Evolutionary conservation across 208 protist species (phyloP), one percentile per base, ranked within the genome.

Genomic region (Polymyxa betae): DNA sequence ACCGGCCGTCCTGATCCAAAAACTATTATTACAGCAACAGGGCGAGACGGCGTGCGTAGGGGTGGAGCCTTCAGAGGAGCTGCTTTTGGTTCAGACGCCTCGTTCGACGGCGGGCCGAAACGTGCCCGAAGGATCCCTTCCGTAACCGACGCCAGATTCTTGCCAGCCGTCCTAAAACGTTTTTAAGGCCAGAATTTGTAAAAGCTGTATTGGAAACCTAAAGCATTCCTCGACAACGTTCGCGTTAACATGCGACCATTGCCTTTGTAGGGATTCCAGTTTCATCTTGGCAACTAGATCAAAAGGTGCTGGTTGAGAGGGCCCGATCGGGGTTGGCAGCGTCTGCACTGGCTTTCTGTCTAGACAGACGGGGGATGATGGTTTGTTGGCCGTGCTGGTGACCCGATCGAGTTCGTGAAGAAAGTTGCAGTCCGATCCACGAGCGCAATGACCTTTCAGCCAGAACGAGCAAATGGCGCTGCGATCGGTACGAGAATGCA

Each of bases 211-310:
- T 5, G 24, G 5, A 60, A 29, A 60, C 49, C 49, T 35, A n/a
- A 82, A 82, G n/a, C n/a, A 82, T 40, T 82, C 72, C 72, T 82
- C 72, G 72, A 82, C 40, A 43, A 82, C 10, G 5, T 82, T 5
- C n/a, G 72, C 16, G n/a, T 82, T 82, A 20, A 82, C 72, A 82
- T 82, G 72, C 35, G 72, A 5, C 72, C 72, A 82, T 82, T 82
- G 72, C 12, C 16, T 12, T 82, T 82, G 72, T 40, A 82, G 72
- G 10, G n/a, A 43, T 43, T 82, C 72, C 40, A 82, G n/a, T n/a
- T 82, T 82, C 72, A 82, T 35, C 40, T 82, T 82, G 72, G 72
- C 72, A 35, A 82, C 72, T 16, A 82, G 72, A 82, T 82, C 72
- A n/a, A 82, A 82, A 20, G 72, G 72, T 20, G 40, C 40, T 82